A percentile compares a stretch with the other conserved stretches of the same genome.
These are phyloP conservation scores for Anethum foeniculum DNA, from an alignment of 140 eudicot species.

Conservation along the genomic window DNA sequence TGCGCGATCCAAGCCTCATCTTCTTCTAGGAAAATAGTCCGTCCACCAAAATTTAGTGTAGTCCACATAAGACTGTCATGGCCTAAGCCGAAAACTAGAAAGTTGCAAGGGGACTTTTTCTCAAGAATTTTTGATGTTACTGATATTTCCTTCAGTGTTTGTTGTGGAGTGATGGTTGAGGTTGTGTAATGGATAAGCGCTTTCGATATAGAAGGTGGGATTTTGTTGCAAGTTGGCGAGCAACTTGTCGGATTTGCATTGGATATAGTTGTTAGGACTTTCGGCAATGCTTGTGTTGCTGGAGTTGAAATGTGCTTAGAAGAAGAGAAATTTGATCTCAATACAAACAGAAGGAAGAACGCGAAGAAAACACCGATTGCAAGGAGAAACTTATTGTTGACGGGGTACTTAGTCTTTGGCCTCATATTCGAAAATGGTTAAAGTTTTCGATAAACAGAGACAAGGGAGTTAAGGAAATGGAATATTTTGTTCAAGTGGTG, in stretches of 20 bases:
- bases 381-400: slow-evolving; percentile 24
- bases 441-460: no score
- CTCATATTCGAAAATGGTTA: slow-evolving; percentile 21
- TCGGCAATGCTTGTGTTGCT: neutral
- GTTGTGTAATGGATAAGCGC: slow-evolving; percentile 53
- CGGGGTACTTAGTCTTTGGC: slow-evolving; percentile 21
- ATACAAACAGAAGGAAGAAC: slow-evolving; percentile 16
- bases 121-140: slow-evolving; percentile 37
- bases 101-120: slow-evolving; percentile 49
- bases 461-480: neutral
- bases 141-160: slow-evolving; percentile 43
- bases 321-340: slow-evolving; percentile 29
- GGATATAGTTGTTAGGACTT: neutral
- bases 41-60: slow-evolving; percentile 47
- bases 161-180: slow-evolving; percentile 59
- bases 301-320: slow-evolving; percentile 13
- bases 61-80: slow-evolving; percentile 66
- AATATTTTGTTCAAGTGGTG: neutral
- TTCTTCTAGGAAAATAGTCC: slow-evolving; percentile 45
- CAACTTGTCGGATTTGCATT: slow-evolving; percentile 5
- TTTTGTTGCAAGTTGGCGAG: slow-evolving; percentile 33
- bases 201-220: slow-evolving; percentile 41
- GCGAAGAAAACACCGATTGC: slow-evolving; percentile 6
- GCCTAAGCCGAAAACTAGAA: slow-evolving; percentile 53
- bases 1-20: slow-evolving; percentile 52